These are phyloP conservation scores for Tagetes erecta DNA, from an alignment of 129 eudicot species.

Conservation along the genomic window DNA sequence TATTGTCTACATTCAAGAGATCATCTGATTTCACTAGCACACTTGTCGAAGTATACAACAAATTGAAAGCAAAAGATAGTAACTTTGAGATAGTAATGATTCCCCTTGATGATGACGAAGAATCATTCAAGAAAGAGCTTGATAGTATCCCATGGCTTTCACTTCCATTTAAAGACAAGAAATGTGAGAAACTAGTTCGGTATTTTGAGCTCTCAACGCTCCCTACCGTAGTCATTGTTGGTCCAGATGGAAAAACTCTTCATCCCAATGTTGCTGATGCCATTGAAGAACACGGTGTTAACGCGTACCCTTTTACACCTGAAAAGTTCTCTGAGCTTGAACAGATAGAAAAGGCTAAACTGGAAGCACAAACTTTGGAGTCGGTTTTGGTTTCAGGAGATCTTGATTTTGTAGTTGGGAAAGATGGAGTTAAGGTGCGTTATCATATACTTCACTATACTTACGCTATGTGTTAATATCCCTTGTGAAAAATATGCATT, in stretches of 20 bases:
- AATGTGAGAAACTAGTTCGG: constrained; percentile 49
- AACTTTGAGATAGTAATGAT: constrained; percentile 75
- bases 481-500: not conserved
- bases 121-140: constrained; percentile 42
- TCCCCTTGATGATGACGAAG: constrained; percentile 68
- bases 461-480: not conserved
- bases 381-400: constrained; percentile 67
- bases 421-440: constrained; percentile 58
- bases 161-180: constrained; percentile 68
- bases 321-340: constrained; percentile 72
- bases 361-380: constrained; percentile 79
- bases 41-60: constrained; percentile 52
- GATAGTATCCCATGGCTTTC: constrained; percentile 58
- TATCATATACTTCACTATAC: constrained; percentile 5
- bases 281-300: constrained; percentile 71
- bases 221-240: constrained; percentile 68
- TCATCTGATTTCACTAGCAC: constrained; percentile 42
- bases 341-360: constrained; percentile 58
- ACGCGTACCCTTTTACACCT: constrained; percentile 81
- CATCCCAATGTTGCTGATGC: constrained; percentile 68
- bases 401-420: constrained; percentile 61
- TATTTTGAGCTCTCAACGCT: constrained; percentile 63
- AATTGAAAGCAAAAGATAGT: constrained; percentile 55
- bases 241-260: constrained; percentile 83
- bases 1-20: constrained; percentile 28